Evolutionary conservation across 179 eudicot species (phyloP).

Genomic region (Beta corolliflora): DNA sequence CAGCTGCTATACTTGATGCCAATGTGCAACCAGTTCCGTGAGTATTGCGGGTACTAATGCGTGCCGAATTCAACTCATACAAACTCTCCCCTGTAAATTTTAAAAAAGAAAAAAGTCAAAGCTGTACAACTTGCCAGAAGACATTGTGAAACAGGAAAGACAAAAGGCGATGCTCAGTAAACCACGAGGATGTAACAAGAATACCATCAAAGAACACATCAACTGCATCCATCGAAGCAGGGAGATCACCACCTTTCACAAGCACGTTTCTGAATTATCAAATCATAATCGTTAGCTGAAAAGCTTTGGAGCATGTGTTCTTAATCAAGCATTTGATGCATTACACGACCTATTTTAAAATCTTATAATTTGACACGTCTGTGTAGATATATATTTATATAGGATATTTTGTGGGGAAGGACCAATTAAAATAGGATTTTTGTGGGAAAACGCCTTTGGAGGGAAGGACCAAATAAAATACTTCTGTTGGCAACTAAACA

Average conservation of each 20-base stretch:
- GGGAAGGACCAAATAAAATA: no score
- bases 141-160: slow-evolving; percentile 6
- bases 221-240: slow-evolving; percentile 72
- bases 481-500: no score
- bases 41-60: slow-evolving; percentile 71
- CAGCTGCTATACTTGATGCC: slow-evolving; percentile 97
- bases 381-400: no score
- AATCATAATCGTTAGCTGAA: background rate
- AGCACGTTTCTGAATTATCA: slow-evolving; percentile 69
- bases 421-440: no score
- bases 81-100: slow-evolving; percentile 57
- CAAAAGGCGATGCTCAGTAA: background rate
- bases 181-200: slow-evolving; percentile 7
- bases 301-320: background rate
- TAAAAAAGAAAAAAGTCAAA: slow-evolving; percentile 6
- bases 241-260: slow-evolving; percentile 92
- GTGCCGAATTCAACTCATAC: slow-evolving; percentile 68
- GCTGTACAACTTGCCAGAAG: background rate
- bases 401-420: no score
- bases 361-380: background rate
- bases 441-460: no score
- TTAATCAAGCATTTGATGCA: background rate
- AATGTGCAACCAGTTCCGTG: slow-evolving; percentile 97
- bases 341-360: background rate
- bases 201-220: slow-evolving; percentile 92